Evolutionary conservation across 2,329 filamentous ascomycete species (phyloP).

Genomic region (Fonsecaea erecta): DNA sequence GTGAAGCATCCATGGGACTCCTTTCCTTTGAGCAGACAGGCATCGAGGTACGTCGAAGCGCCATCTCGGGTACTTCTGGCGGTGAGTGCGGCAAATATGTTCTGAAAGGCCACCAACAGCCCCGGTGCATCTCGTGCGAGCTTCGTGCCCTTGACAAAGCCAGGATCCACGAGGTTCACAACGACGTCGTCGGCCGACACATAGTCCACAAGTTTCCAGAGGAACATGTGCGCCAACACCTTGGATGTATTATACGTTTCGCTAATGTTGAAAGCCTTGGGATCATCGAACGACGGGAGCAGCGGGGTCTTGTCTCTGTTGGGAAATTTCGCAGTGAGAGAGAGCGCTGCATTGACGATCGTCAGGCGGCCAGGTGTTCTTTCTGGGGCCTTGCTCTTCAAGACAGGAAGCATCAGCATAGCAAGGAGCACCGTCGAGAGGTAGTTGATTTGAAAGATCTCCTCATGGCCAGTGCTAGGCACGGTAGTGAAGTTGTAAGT

Average conservation of each 20-base stretch:
- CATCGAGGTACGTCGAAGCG: constrained; percentile 56
- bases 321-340: constrained; percentile 30
- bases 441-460: constrained; percentile 47
- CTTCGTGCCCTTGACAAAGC: constrained; percentile 50
- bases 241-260: constrained; percentile 43
- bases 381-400: constrained; percentile 35
- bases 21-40: constrained; percentile 51
- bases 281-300: constrained; percentile 43
- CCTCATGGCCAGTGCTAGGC: constrained; percentile 46
- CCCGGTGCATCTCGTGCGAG: constrained; percentile 44
- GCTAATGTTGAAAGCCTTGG: constrained; percentile 32
- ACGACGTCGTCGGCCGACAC: constrained; percentile 49
- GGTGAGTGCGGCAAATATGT: constrained; percentile 37
- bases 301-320: constrained; percentile 28
- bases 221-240: constrained; percentile 45
- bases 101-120: constrained; percentile 24
- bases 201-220: constrained; percentile 45
- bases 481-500: constrained; percentile 33
- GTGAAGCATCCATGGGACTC: constrained; percentile 59
- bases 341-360: constrained; percentile 35
- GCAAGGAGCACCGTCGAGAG: constrained; percentile 37
- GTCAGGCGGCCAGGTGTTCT: constrained; percentile 27
- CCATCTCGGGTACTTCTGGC: constrained; percentile 47
- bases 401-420: constrained; percentile 40
- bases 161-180: constrained; percentile 57